Evolutionary conservation across 1,284 basidiomycete genomes (phyloP).

Genomic region (Boletellus deceptivus): DNA sequence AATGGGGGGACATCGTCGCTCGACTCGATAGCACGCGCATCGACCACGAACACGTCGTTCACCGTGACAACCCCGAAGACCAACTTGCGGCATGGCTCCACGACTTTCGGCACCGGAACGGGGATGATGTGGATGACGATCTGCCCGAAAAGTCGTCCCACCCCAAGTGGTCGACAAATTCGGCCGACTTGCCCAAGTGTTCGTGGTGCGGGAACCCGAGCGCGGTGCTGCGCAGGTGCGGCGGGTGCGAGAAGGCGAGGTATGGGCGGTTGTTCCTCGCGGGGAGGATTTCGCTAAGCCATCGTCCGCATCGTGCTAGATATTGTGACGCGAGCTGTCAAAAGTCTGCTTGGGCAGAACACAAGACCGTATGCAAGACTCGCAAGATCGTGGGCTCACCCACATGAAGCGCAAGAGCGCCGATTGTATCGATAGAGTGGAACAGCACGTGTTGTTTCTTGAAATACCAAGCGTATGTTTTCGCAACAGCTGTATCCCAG

Average conservation of each 20-base stretch:
- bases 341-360: conserved; percentile 48
- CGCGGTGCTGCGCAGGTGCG: conserved; percentile 52
- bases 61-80: conserved; percentile 45
- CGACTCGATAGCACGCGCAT: conserved; percentile 33
- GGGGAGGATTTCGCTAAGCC: neutral
- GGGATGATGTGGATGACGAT: conserved; percentile 31
- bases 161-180: conserved; percentile 42
- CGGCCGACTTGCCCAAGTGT: conserved; percentile 50
- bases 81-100: conserved; percentile 57
- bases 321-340: conserved; percentile 53
- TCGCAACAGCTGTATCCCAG: neutral
- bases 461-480: neutral
- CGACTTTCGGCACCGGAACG: conserved; percentile 44
- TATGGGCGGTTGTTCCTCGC: conserved; percentile 13
- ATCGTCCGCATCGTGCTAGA: conserved; percentile 25
- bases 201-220: conserved; percentile 60
- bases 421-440: neutral
- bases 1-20: conserved; percentile 45
- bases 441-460: neutral
- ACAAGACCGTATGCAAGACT: conserved; percentile 41
- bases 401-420: neutral
- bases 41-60: conserved; percentile 28
- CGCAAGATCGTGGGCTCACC: conserved; percentile 8
- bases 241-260: conserved; percentile 45
- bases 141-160: conserved; percentile 31